Evolutionary conservation across 2,329 filamentous ascomycete species (phyloP).

Genomic region (Thelonectria blattea): DNA sequence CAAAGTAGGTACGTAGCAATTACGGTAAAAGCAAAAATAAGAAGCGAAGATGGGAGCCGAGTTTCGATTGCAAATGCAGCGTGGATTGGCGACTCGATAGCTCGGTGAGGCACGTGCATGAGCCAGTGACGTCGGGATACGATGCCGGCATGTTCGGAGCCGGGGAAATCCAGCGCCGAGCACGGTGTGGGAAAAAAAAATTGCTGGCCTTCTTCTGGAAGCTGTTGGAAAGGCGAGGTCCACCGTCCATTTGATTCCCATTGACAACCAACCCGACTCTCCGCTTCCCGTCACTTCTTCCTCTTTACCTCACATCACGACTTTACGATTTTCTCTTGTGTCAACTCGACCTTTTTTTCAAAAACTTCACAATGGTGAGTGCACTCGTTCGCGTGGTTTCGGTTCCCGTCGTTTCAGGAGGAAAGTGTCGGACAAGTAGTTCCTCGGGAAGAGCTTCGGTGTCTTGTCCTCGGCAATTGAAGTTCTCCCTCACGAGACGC

Average conservation of each 20-base stretch:
- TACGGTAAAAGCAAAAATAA: background rate
- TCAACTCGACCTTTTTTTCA: conserved; percentile 1
- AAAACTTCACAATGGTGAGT: conserved; percentile 41
- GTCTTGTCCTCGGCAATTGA: conserved; percentile 33
- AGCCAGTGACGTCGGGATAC: conserved; percentile 18
- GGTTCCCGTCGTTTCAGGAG: background rate
- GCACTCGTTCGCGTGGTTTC: background rate
- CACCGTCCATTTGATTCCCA: conserved; percentile 38
- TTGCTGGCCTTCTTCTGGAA: conserved; percentile 48
- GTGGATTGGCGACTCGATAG: conserved; percentile 11
- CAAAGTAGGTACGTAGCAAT: background rate
- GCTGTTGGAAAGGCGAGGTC: conserved; percentile 48
- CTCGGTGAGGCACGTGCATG: conserved; percentile 22
- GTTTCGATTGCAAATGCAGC: conserved; percentile 11
- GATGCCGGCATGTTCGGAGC: conserved; percentile 36
- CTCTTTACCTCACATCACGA: conserved; percentile 26
- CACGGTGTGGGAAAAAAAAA: conserved; percentile 43
- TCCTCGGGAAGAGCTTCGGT: conserved; percentile 15
- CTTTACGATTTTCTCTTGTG: conserved; percentile 27
- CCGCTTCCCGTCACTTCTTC: conserved; percentile 21
- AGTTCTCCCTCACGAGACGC: conserved; percentile 5
- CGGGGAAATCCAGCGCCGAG: conserved; percentile 44
- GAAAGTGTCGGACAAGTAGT: conserved; percentile 7
- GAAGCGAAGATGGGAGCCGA: background rate
- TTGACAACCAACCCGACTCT: conserved; percentile 29